Evolutionary conservation across 257 asterid species (phyloP).

Genomic region (Solanum medicagineum): DNA sequence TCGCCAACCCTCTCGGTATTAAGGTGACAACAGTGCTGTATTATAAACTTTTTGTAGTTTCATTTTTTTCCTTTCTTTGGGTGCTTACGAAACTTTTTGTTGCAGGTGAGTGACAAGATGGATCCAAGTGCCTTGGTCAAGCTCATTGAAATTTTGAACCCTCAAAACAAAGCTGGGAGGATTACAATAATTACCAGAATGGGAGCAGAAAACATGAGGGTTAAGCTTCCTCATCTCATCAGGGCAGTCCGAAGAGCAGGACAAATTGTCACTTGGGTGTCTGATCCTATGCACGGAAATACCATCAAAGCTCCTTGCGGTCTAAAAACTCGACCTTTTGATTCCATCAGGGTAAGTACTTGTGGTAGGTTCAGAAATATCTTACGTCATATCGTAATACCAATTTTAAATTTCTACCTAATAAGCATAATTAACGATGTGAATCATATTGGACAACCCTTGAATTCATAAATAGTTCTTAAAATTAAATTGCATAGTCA

Average conservation of each 20-base stretch:
- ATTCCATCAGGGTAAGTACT: conserved; percentile 63
- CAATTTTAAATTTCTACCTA: neutral
- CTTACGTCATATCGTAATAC: neutral
- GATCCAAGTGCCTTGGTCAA: conserved; percentile 58
- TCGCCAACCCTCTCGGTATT: conserved; percentile 73
- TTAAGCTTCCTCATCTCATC: conserved; percentile 74
- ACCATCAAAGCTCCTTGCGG: conserved; percentile 92
- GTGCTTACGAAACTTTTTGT: conserved; percentile 1
- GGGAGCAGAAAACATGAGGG: conserved; percentile 93
- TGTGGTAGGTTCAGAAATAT: neutral
- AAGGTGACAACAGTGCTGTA: conserved; percentile 24
- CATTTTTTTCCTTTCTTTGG: neutral
- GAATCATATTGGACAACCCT: neutral
- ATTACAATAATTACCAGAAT: conserved; percentile 74
- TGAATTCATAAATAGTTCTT: neutral
- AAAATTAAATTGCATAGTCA: neutral
- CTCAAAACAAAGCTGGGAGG: conserved; percentile 64
- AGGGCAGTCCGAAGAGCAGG: conserved; percentile 80
- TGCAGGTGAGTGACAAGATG: conserved; percentile 78
- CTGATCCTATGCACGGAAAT: conserved; percentile 91
- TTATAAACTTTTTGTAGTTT: neutral
- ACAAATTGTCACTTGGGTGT: conserved; percentile 75
- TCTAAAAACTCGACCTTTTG: conserved; percentile 72
- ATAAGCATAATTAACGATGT: neutral
- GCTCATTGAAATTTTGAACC: conserved; percentile 69